phyloP scores from a whole-genome alignment of 805 yeast species.

The Grigorovia yakushimaensis region DNA sequence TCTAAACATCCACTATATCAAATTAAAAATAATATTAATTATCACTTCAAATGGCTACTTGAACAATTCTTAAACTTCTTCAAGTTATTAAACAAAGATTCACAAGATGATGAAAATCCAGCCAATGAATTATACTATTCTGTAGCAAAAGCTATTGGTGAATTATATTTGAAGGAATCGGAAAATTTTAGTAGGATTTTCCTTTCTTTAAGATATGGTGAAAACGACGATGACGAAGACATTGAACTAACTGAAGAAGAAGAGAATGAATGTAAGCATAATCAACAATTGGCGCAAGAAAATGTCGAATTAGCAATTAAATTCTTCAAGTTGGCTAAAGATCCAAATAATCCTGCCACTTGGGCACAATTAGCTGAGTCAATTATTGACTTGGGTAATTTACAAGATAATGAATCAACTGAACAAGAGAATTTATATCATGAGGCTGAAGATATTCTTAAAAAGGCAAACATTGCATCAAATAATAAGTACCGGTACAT shows the following conservation, averaged over 20 bases:
- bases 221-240: conserved; percentile 31
- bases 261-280: conserved; percentile 24
- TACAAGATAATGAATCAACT: conserved; percentile 51
- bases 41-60: conserved; percentile 43
- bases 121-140: conserved; percentile 24
- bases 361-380: conserved; percentile 88
- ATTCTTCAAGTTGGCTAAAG: conserved; percentile 49
- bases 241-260: conserved; percentile 22
- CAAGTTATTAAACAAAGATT: conserved; percentile 6
- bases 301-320: conserved; percentile 45
- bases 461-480: conserved; percentile 68
- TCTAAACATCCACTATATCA: conserved; percentile 48
- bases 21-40: conserved; percentile 29
- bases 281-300: conserved; percentile 41
- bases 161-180: conserved; percentile 52
- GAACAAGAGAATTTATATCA: conserved; percentile 60
- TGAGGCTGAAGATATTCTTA: conserved; percentile 59
- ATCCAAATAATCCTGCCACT: conserved; percentile 64
- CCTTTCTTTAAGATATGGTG: conserved; percentile 46
- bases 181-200: conserved; percentile 49
- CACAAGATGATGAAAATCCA: conserved; percentile 1
- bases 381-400: conserved; percentile 65
- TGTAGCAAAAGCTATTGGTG: conserved; percentile 48
- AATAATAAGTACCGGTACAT: conserved; percentile 65
- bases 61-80: conserved; percentile 16